These are phyloP conservation scores for Gossypium australe DNA, from an alignment of 345 rosid genomes.

Conservation along the genomic window DNA sequence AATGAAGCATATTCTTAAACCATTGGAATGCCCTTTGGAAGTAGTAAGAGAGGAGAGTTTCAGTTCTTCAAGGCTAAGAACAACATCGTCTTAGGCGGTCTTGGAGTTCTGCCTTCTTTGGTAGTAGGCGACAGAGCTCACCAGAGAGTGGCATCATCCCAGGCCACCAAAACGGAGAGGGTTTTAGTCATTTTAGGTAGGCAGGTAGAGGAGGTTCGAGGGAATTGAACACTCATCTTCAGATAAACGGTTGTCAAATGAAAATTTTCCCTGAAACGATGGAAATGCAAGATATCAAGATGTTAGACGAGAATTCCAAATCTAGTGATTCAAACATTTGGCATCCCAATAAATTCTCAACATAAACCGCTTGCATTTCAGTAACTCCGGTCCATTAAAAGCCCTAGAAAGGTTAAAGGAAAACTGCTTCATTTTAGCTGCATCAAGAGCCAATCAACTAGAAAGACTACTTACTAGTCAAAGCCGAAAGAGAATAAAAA, in stretches of 20 bases:
- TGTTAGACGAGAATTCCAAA: conserved; percentile 6
- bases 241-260: conserved; percentile 42
- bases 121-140: conserved; percentile 78
- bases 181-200: conserved; percentile 34
- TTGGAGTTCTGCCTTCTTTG: conserved; percentile 63
- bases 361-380: neutral
- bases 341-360: neutral
- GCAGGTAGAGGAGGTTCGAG: conserved; percentile 46
- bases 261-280: conserved; percentile 53
- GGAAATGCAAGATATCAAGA: conserved; percentile 32
- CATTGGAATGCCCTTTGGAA: conserved; percentile 77
- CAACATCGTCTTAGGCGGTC: conserved; percentile 60
- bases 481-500: too few species aligned
- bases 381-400: neutral
- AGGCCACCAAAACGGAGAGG: conserved; percentile 24
- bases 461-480: too few species aligned
- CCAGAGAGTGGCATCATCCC: conserved; percentile 35
- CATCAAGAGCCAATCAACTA: too few species aligned
- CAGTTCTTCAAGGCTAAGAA: conserved; percentile 59
- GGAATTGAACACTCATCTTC: conserved; percentile 52
- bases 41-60: conserved; percentile 58
- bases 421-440: too few species aligned
- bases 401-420: too few species aligned
- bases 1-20: conserved; percentile 78
- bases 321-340: neutral